Evolutionary conservation across 2,329 filamentous ascomycete genomes (phyloP).

Genomic region (Colletotrichum coccodes): DNA sequence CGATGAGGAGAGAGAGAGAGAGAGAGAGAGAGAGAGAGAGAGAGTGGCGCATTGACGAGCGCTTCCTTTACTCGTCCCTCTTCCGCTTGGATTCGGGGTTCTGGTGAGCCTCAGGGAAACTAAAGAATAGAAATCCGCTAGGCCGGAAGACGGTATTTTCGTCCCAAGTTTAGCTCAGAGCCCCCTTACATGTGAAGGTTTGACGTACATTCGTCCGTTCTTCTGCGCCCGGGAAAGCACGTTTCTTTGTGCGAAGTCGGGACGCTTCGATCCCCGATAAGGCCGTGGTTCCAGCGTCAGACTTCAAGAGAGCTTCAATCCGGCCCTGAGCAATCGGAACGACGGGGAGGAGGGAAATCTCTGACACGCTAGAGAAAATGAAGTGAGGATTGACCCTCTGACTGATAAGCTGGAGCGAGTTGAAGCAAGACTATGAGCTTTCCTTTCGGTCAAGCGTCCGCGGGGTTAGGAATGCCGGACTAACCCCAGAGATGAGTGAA

Average conservation of each 20-base stretch:
- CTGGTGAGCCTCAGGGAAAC: constrained; percentile 18
- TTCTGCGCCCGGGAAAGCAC: constrained; percentile 5
- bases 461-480: constrained; percentile 23
- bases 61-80: neutral
- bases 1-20: too few species aligned
- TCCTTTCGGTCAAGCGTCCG: neutral
- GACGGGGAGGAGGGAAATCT: neutral
- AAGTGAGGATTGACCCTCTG: neutral
- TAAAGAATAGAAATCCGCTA: constrained; percentile 3
- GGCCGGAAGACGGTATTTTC: constrained; percentile 24
- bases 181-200: constrained; percentile 19
- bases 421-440: neutral
- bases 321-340: neutral
- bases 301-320: neutral
- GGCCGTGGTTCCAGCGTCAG: neutral
- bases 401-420: neutral
- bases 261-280: neutral
- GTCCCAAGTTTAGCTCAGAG: constrained; percentile 9
- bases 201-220: constrained; percentile 23
- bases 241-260: neutral
- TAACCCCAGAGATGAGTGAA: neutral
- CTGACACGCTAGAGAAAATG: constrained; percentile 11
- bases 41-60: constrained; percentile 2
- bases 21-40: too few species aligned
- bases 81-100: constrained; percentile 7